Evolutionary conservation across 2,329 filamentous ascomycete genomes (phyloP).

Genomic region (Phaeosphaeria sp.): DNA sequence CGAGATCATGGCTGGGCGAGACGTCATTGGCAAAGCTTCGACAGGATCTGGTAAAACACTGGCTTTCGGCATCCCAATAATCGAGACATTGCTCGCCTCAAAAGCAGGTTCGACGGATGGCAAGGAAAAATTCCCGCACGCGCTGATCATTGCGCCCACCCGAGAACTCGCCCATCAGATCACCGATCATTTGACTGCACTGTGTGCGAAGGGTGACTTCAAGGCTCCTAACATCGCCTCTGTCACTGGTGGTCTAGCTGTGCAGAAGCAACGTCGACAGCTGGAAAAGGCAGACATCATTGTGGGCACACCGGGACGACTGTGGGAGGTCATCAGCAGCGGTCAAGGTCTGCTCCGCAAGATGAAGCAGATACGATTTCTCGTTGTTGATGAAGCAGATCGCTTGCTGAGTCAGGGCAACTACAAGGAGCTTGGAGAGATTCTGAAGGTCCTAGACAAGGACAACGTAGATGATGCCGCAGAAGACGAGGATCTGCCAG

Average conservation of each 20-base stretch:
- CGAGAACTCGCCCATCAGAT: conserved; percentile 94
- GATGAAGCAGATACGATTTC: conserved; percentile 77
- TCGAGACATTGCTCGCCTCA: conserved; percentile 76
- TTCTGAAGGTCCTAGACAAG: conserved; percentile 80
- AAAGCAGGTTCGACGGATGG: conserved; percentile 43
- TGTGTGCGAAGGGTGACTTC: conserved; percentile 73
- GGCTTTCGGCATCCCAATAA: conserved; percentile 90
- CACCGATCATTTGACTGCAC: conserved; percentile 76
- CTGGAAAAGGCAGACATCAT: conserved; percentile 86
- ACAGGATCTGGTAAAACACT: conserved; percentile 97
- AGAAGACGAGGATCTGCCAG: conserved; percentile 10
- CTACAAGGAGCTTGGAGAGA: conserved; percentile 92
- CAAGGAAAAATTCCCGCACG: conserved; percentile 54
- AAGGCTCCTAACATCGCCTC: conserved; percentile 72
- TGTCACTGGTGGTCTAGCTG: conserved; percentile 87
- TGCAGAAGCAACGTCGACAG: conserved; percentile 93
- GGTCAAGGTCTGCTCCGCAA: conserved; percentile 72
- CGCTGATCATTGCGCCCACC: conserved; percentile 88
- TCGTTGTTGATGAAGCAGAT: conserved; percentile 95
- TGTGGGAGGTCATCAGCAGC: conserved; percentile 92
- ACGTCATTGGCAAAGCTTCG: conserved; percentile 94
- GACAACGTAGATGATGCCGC: conserved; percentile 55
- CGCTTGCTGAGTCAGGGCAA: conserved; percentile 89
- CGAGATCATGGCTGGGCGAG: conserved; percentile 79
- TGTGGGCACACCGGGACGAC: conserved; percentile 87